A percentile compares a stretch with the other conserved stretches of the same genome.
These are phyloP conservation scores for Zizania latifolia DNA, from an alignment of 176 grass and related monocot genomes.

Conservation along the genomic window DNA sequence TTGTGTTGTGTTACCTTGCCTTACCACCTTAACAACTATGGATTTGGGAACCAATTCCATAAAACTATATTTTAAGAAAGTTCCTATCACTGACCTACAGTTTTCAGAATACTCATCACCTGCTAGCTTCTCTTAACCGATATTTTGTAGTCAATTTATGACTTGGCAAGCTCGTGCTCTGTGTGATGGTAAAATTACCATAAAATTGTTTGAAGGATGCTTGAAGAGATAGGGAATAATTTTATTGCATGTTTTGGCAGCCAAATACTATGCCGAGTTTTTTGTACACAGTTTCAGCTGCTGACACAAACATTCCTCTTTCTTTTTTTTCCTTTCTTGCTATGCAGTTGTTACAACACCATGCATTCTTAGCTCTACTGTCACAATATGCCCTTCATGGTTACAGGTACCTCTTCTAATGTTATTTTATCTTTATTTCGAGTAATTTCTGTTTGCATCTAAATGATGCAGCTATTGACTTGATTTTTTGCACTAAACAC, in stretches of 20 bases:
- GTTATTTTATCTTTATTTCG: background rate
- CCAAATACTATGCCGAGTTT: background rate
- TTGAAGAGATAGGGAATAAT: background rate
- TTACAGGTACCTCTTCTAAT: conserved; percentile 42
- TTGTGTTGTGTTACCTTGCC: too few relatives aligned
- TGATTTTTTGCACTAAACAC: background rate
- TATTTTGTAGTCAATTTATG: background rate
- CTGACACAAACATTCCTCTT: background rate
- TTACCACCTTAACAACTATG: too few relatives aligned
- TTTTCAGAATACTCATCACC: background rate
- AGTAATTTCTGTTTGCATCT: conserved; percentile 4
- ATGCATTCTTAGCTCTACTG: conserved; percentile 53
- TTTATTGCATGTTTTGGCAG: background rate
- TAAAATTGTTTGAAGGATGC: background rate
- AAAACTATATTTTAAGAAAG: background rate
- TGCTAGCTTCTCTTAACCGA: too few relatives aligned
- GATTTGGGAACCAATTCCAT: background rate
- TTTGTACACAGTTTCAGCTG: background rate
- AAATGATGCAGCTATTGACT: background rate
- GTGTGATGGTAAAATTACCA: background rate
- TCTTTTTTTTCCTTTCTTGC: background rate
- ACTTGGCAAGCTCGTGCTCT: background rate
- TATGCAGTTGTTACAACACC: conserved; percentile 62
- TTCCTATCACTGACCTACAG: background rate
- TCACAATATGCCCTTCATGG: conserved; percentile 58